Conservation (phyloP, 352 stramenopile species). For the Pythium brassicae region DNA sequence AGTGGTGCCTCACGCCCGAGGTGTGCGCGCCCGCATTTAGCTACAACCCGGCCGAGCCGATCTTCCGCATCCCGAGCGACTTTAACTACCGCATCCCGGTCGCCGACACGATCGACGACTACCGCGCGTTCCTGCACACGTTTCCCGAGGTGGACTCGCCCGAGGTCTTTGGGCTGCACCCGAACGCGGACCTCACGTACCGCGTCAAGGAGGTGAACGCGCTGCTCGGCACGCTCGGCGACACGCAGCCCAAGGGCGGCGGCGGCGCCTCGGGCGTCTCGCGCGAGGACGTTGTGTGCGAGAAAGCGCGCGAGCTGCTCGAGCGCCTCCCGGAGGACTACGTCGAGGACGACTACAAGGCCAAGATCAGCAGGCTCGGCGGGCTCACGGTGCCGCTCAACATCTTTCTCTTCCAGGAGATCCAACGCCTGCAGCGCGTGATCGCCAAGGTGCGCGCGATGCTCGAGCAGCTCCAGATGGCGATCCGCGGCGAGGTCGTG, state of each 20-base stretch:
- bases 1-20: constrained; percentile 94
- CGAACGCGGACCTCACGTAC: constrained; percentile 98
- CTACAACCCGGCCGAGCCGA: constrained; percentile 93
- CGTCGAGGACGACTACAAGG: constrained; percentile 97
- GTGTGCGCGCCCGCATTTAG: constrained; percentile 84
- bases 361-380: constrained; percentile 95
- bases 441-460: constrained; percentile 95
- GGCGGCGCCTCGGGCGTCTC: constrained; percentile 86
- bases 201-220: constrained; percentile 95
- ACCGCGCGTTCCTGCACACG: constrained; percentile 92
- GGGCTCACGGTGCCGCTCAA: constrained; percentile 96
- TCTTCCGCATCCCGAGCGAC: constrained; percentile 96
- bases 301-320: constrained; percentile 94
- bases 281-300: constrained; percentile 94
- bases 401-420: constrained; percentile 99
- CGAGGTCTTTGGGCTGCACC: constrained; percentile 98
- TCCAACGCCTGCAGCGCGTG: constrained; percentile 95
- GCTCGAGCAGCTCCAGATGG: constrained; percentile 94
- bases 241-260: constrained; percentile 96
- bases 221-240: constrained; percentile 92
- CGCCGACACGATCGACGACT: constrained; percentile 92
- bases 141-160: constrained; percentile 97
- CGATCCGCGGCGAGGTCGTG: constrained; percentile 97
- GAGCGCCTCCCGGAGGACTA: constrained; percentile 95
- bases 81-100: constrained; percentile 96